Base-by-base conservation (phyloP, 164 flowering plant genomes). In the Paratinospora sagittata region DNA sequence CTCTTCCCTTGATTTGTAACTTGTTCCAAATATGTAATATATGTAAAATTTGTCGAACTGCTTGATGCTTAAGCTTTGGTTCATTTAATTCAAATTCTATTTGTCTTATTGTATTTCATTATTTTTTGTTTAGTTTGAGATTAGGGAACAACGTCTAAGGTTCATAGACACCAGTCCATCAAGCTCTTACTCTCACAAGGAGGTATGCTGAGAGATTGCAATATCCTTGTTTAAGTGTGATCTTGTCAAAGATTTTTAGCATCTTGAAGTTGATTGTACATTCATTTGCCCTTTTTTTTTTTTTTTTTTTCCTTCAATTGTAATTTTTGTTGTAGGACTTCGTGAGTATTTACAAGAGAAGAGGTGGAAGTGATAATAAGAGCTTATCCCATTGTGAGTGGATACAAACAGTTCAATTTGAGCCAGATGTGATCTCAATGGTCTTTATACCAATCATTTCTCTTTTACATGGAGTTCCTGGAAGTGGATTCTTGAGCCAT, bases 401-500 rank as follows among this genome's bases (percentile, higher is more conserved):
- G 98, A 75, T 90, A 41, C 85, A 85, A 43, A 87, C 92, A 9
- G 97, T 94, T 68, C 93, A 87, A 73, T 57, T 45, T 23, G 86
- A 88, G 68, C 97, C 97, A 67, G 98, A 89, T 79, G 96, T 87
- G 47, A 92, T 92, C 76, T 87, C 97, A 47, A 88, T 95, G 97
- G 83, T 93, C 37, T 95, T 95, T 78, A 84, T 95, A 26, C 97
- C 98, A 61, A 90, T 95, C 62, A 88, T 97, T 9, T 95, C 98
- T 72, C 82, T 95, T 39, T 79, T 95, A 79, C 89, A 81, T 84
- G 98, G 97, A 63, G 85, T 95, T 39, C 85, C 91, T 13, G 97
- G 98, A 71, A 87, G 97, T 81, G 98, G 98, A 76, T 95, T 89
- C 83, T 82, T 92, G 82, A 95, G 92, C 81, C 98, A 95, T 83